Evolutionary conservation across 2,329 filamentous ascomycete species (phyloP), one percentile per base, ranked within the genome.

Genomic region (Seiridium unicorne): DNA sequence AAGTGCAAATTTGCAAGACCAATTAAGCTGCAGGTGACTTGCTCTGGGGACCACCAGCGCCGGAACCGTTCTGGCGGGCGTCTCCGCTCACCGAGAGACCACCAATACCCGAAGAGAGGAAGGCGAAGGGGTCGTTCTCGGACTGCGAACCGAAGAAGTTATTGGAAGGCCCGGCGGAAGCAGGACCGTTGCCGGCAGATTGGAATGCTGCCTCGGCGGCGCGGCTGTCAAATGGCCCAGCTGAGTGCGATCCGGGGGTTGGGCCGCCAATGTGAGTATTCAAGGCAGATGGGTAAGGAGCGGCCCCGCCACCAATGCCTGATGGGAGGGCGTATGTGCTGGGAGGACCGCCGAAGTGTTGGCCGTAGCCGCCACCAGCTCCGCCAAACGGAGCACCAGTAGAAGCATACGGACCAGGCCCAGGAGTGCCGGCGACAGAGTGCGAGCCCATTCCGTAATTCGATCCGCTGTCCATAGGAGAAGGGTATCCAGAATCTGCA

Each of bases 201-300:
- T 92, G 91, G 81, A 99, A 99, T 34, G 95, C 94, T 62, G 93
- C 93, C 79, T 98, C 94, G 13, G 94, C 92, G 63, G 92, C 91
- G 64, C 93, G 91, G 80, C 93, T 96, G 72, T 97, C 93, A 71
- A 99, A 98, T 4, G 90, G 90, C 10, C 92, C 91, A 47, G 90
- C 90, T 32, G 91, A 90, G 76, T 95, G 92, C 67, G 92, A 89
- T 57, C 89, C 87, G 44, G 89, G 90, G 59, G 88, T 88, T 48
- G 90, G 89, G 61, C 88, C 88, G 61, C 88, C 88, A 64, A 89
- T 97, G 69, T 93, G 90, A 44, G 89, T 91, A 74, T 92, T 91
- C 77, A 97, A 86, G 2, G 91, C 84, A 4, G 84, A 72, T 57
- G 91, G 90, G 70, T 97, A 97, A 2, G 88, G 88, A 60, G 88